A percentile compares a stretch with the other conserved stretches of the same genome.
Evolutionary conservation across 2,329 filamentous ascomycete genomes (phyloP).

Genomic region (Neophaeococcomyces mojaviensis): DNA sequence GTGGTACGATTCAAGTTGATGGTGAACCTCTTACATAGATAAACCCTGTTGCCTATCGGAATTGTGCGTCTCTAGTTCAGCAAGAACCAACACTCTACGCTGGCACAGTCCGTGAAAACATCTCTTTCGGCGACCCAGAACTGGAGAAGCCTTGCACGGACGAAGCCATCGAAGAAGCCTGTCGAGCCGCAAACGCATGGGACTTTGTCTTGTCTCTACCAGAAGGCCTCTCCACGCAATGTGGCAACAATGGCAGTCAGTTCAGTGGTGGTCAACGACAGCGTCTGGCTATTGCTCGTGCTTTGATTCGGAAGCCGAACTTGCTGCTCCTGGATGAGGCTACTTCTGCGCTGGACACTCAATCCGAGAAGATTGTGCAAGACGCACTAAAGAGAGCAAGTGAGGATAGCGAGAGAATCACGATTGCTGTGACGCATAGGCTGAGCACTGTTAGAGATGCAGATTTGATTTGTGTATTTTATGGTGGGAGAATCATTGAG

Average conservation of each 20-base stretch:
- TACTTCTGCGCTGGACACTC: constrained; percentile 74
- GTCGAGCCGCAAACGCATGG: constrained; percentile 57
- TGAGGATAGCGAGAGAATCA: too few species aligned
- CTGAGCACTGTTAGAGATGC: too few species aligned
- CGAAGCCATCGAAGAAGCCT: constrained; percentile 33
- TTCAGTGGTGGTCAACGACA: constrained; percentile 80
- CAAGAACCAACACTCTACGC: constrained; percentile 58
- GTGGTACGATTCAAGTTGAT: constrained; percentile 60
- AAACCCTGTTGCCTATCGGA: too few species aligned
- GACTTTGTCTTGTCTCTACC: constrained; percentile 69
- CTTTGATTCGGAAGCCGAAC: constrained; percentile 61
- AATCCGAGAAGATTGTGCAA: too few species aligned
- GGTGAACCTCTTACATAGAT: too few species aligned
- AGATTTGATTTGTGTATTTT: too few species aligned
- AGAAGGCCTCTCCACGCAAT: constrained; percentile 60
- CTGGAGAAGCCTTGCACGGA: constrained; percentile 37
- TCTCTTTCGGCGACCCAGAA: constrained; percentile 67
- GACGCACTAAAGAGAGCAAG: too few species aligned
- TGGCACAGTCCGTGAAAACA: constrained; percentile 43
- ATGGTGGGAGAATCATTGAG: too few species aligned
- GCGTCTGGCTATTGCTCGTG: constrained; percentile 70
- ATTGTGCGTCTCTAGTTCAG: too few species aligned
- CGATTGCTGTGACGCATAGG: too few species aligned
- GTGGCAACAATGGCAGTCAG: constrained; percentile 68
- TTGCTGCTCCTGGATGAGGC: constrained; percentile 81